phyloP scores from a whole-genome alignment of 495 filamentous ascomycete genomes.

The Saxispiralis lemnorum region DNA sequence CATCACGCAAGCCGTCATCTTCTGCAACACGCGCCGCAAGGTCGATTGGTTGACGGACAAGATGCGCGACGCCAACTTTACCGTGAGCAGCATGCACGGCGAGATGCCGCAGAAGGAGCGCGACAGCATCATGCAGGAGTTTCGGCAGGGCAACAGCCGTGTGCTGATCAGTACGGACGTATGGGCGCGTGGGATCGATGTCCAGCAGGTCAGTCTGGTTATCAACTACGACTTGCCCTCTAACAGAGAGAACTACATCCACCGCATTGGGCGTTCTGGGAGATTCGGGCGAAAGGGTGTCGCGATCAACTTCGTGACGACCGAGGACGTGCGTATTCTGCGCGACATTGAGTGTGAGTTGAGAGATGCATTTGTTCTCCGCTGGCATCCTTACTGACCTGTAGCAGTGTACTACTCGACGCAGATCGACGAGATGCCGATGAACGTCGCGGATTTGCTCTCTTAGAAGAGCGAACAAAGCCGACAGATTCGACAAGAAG shows the following conservation, averaged over 20 bases:
- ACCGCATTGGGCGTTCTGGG: constrained; percentile 88
- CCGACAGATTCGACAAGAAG: neutral
- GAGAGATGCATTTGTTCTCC: neutral
- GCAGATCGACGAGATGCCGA: constrained; percentile 99
- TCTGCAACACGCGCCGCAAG: constrained; percentile 99
- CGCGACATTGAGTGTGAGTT: constrained; percentile 77
- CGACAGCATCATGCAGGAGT: constrained; percentile 98
- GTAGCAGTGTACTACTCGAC: constrained; percentile 73
- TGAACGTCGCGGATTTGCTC: constrained; percentile 48
- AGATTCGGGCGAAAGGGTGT: constrained; percentile 97
- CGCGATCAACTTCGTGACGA: constrained; percentile 98
- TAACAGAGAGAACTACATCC: constrained; percentile 99
- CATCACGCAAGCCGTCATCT: constrained; percentile 98
- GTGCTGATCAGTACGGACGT: constrained; percentile 98
- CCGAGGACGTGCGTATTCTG: constrained; percentile 91
- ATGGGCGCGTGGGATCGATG: constrained; percentile 95
- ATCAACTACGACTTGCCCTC: constrained; percentile 98
- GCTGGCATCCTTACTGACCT: constrained; percentile 7
- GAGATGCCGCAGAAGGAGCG: constrained; percentile 97
- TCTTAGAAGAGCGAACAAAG: neutral
- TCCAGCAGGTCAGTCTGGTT: constrained; percentile 96
- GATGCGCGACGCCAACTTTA: constrained; percentile 95
- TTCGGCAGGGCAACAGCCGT: constrained; percentile 85
- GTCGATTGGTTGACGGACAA: constrained; percentile 99
- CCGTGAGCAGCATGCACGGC: constrained; percentile 94